These are phyloP conservation scores for Erigeron canadensis DNA, from an alignment of 129 eudicot genomes.

Conservation along the genomic window DNA sequence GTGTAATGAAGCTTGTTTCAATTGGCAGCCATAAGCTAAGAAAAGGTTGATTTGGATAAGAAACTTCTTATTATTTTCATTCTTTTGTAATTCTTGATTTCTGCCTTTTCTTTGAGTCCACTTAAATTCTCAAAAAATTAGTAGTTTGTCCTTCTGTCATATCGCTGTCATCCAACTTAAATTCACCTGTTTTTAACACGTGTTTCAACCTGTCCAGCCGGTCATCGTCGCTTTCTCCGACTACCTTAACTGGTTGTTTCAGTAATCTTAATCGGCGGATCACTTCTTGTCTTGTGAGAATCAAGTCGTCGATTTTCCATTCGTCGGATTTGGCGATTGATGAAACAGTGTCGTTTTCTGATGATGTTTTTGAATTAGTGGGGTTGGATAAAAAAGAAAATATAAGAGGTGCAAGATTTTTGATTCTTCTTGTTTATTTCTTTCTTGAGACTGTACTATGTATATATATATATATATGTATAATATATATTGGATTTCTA, in stretches of 20 bases:
- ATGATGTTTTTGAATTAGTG: slow-evolving; percentile 10
- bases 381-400: too few relatives aligned
- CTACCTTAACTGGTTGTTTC: slow-evolving; percentile 82
- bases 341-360: slow-evolving; percentile 36
- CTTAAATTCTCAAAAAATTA: slow-evolving; percentile 80
- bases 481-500: too few relatives aligned
- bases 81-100: slow-evolving; percentile 72
- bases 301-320: slow-evolving; percentile 60
- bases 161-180: slow-evolving; percentile 86
- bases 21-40: too few relatives aligned
- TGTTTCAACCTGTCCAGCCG: slow-evolving; percentile 70
- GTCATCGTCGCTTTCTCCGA: slow-evolving; percentile 76
- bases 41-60: too few relatives aligned
- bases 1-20: too few relatives aligned
- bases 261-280: slow-evolving; percentile 76
- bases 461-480: too few relatives aligned
- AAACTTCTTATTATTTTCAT: too few relatives aligned
- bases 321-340: slow-evolving; percentile 57
- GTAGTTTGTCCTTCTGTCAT: slow-evolving; percentile 98
- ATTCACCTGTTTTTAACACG: slow-evolving; percentile 73
- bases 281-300: slow-evolving; percentile 75
- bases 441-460: too few relatives aligned
- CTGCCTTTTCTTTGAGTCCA: slow-evolving; percentile 84
- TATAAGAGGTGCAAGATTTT: too few relatives aligned
- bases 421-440: too few relatives aligned